phyloP scores from a whole-genome alignment of 1,139 yeast genomes.

The Pneumocystis wakefieldiae region DNA sequence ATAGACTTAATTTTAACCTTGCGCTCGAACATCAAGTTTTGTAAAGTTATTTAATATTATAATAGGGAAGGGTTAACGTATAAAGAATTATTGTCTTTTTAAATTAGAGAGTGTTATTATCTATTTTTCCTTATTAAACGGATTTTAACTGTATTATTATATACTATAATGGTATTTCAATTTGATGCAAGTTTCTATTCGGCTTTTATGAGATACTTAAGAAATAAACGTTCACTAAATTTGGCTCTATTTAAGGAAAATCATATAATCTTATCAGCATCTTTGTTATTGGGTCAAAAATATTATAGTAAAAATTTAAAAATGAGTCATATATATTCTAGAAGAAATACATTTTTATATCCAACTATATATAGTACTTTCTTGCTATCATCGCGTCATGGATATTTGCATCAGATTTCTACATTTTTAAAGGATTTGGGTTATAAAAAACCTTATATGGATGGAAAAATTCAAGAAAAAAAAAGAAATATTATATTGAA shows the following conservation, averaged over 20 bases:
- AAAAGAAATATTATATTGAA: background rate
- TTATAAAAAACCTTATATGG: background rate
- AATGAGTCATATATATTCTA: background rate
- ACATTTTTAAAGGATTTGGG: background rate
- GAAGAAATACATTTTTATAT: background rate
- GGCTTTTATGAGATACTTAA: background rate
- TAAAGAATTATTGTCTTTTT: no score
- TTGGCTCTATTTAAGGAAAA: background rate
- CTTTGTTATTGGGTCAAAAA: background rate
- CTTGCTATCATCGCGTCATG: background rate
- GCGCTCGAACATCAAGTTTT: no score
- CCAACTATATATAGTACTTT: background rate
- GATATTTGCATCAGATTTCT: background rate
- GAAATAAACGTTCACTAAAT: background rate
- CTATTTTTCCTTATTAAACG: background rate
- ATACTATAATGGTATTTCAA: background rate
- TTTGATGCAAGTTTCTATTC: background rate
- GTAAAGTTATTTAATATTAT: no score
- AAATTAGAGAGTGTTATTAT: background rate
- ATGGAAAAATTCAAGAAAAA: background rate
- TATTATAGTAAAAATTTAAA: background rate
- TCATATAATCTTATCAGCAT: background rate
- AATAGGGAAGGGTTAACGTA: no score
- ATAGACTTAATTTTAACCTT: background rate
- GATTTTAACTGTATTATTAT: background rate